phyloP scores from a whole-genome alignment of 2,329 filamentous ascomycete genomes.

The Phialemonium atrogriseum region DNA sequence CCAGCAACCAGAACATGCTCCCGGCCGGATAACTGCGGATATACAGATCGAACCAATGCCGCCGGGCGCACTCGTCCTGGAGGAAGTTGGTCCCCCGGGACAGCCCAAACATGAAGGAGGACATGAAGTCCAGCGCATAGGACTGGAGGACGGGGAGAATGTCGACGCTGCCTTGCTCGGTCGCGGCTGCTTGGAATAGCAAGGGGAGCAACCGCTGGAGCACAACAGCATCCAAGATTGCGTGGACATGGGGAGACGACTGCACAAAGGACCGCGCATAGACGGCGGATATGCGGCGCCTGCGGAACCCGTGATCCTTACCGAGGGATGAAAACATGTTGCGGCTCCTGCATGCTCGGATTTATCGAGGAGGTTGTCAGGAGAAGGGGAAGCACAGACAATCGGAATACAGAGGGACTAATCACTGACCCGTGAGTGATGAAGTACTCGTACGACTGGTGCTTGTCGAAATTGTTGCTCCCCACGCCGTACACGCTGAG shows the following conservation, averaged over 20 bases:
- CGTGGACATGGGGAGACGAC: background rate
- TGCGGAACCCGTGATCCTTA: background rate
- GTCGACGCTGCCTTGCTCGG: background rate
- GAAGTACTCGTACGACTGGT: constrained; percentile 1
- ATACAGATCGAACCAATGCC: background rate
- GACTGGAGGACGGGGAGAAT: background rate
- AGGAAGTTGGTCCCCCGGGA: background rate
- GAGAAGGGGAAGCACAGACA: no score
- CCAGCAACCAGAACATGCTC: constrained; percentile 1
- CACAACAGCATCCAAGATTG: background rate
- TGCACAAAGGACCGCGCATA: constrained; percentile 1
- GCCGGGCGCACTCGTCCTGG: background rate
- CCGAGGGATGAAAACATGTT: constrained; percentile 1
- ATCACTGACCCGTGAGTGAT: constrained; percentile 1
- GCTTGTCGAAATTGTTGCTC: background rate
- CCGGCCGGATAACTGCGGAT: background rate
- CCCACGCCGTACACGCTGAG: constrained; percentile 1
- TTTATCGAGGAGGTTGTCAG: background rate
- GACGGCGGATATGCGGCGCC: constrained; percentile 1
- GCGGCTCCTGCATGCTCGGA: background rate
- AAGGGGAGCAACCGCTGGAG: background rate
- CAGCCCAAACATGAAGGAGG: background rate
- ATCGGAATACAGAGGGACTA: no score
- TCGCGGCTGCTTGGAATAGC: background rate
- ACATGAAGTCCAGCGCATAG: background rate